Percentiles rank a stretch among this genome's conserved stretches.
Evolutionary conservation across 345 rosid genomes (phyloP).

Genomic region (Rhodomyrtus tomentosa): DNA sequence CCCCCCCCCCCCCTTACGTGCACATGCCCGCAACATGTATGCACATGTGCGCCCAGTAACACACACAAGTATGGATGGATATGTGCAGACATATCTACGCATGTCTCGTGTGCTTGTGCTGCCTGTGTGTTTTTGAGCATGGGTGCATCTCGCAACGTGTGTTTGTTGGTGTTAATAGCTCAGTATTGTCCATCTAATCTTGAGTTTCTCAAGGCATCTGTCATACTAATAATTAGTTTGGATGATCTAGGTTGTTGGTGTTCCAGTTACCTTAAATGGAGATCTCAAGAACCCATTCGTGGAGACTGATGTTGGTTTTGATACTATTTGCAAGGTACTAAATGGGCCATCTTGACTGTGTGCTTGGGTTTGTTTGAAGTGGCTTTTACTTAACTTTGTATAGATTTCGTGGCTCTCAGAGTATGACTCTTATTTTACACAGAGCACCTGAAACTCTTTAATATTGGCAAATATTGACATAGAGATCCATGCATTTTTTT

Average conservation of each 20-base stretch:
- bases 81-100: not conserved
- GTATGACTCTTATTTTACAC: not conserved
- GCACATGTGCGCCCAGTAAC: not conserved
- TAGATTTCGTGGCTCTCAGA: not conserved
- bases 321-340: constrained; percentile 90
- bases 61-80: not conserved
- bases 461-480: not conserved
- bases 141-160: not conserved
- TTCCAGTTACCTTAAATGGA: constrained; percentile 95
- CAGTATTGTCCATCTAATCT: not conserved
- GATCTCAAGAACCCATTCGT: constrained; percentile 97
- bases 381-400: not conserved
- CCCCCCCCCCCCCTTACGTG: no score
- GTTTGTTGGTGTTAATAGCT: not conserved
- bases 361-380: not conserved
- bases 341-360: not conserved
- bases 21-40: not conserved
- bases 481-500: not conserved
- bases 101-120: not conserved
- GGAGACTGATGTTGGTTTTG: constrained; percentile 96
- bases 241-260: constrained; percentile 74
- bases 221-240: not conserved
- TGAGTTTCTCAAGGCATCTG: not conserved
- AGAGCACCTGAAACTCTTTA: not conserved
- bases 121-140: not conserved